Conservation (phyloP, 1,284 basidiomycete genomes). For the Heliocybe sulcata region DNA sequence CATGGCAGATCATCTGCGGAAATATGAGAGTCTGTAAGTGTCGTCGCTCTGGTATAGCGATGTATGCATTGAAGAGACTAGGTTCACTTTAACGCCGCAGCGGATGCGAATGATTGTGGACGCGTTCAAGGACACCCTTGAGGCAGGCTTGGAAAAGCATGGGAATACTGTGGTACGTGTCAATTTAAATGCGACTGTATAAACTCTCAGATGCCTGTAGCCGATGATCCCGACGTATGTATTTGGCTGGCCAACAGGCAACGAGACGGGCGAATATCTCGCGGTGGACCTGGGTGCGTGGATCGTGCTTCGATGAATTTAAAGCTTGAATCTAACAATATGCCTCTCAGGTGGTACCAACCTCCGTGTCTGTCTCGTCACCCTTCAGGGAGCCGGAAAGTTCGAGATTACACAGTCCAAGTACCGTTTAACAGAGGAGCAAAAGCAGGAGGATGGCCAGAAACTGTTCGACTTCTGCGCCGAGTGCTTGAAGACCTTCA, state of each 20-base stretch:
- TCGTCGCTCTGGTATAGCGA: background rate
- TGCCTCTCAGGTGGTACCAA: conserved; percentile 76
- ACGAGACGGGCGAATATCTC: conserved; percentile 87
- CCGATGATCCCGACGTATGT: conserved; percentile 97
- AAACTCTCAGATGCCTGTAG: conserved; percentile 27
- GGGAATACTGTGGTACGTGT: conserved; percentile 83
- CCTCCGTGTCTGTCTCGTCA: conserved; percentile 94
- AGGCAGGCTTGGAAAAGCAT: conserved; percentile 78
- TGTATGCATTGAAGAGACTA: conserved; percentile 18
- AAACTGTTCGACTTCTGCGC: conserved; percentile 97
- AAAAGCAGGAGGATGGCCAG: conserved; percentile 96
- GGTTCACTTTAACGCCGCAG: conserved; percentile 85
- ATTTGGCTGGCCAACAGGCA: conserved; percentile 92
- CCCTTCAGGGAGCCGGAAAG: conserved; percentile 85
- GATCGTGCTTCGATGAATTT: background rate
- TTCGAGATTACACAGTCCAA: conserved; percentile 98
- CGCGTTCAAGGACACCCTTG: conserved; percentile 90
- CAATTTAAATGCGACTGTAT: conserved; percentile 6
- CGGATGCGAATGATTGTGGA: conserved; percentile 97
- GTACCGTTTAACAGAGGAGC: conserved; percentile 94
- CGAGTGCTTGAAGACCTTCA: conserved; percentile 87
- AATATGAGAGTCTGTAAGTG: conserved; percentile 76
- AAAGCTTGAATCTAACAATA: background rate
- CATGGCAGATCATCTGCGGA: conserved; percentile 85
- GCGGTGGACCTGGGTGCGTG: conserved; percentile 86